A percentile compares a stretch with the other conserved stretches of the same genome.
phyloP scores from a whole-genome alignment of 2,329 filamentous ascomycete species.

The Cryphonectria radicalis region DNA sequence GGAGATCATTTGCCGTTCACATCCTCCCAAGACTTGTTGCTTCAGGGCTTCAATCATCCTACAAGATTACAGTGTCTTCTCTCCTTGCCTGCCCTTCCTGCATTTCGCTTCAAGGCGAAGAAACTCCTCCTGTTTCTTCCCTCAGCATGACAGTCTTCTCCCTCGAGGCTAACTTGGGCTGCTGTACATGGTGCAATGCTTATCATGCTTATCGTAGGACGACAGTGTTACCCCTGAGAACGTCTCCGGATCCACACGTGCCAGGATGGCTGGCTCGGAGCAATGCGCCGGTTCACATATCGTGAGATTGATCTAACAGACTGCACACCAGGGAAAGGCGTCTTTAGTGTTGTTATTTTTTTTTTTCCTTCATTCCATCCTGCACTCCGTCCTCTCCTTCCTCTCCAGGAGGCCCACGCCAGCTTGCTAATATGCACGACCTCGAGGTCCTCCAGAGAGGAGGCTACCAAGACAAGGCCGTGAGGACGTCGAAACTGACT shows the following conservation, averaged over 20 bases:
- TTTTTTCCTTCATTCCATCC: not conserved
- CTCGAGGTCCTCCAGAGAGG: slow-evolving; percentile 39
- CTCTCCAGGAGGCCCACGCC: not conserved
- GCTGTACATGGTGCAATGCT: not conserved
- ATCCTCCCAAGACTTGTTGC: not conserved
- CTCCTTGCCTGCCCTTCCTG: not conserved
- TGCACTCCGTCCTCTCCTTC: not conserved
- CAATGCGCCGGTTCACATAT: slow-evolving; percentile 10
- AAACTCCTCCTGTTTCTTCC: not conserved
- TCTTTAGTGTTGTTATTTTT: not conserved
- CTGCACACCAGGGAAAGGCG: not conserved
- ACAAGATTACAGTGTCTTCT: not conserved
- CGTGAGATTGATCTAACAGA: not conserved
- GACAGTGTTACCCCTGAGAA: slow-evolving; percentile 21
- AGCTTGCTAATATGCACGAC: slow-evolving; percentile 37
- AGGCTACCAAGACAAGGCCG: slow-evolving; percentile 37
- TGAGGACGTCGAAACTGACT: slow-evolving; percentile 43
- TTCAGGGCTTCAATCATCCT: not conserved
- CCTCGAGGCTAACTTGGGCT: not conserved
- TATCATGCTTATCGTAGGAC: slow-evolving; percentile 21
- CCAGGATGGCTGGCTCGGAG: slow-evolving; percentile 23
- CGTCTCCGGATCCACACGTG: slow-evolving; percentile 21
- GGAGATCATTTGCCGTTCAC: not conserved
- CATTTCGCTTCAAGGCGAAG: too few relatives aligned
- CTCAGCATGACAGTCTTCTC: not conserved